Evolutionary conservation across 352 stramenopile genomes (phyloP).

Genomic region (Phytophthora tubulina): DNA sequence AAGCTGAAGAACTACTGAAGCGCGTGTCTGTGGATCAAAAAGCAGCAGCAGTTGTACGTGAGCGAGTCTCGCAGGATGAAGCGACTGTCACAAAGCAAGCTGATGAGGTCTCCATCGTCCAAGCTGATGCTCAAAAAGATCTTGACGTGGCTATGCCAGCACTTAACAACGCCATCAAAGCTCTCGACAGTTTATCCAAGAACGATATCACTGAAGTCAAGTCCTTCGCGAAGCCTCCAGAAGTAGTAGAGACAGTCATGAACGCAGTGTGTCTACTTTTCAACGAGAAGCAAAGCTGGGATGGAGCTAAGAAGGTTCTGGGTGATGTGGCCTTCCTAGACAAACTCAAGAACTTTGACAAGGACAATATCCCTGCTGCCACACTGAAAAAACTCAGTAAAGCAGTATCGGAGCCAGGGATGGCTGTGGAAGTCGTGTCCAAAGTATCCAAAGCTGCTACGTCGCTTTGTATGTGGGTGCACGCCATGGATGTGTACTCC

Average conservation of each 20-base stretch:
- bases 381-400: constrained; percentile 92
- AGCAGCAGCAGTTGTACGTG: constrained; percentile 89
- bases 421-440: constrained; percentile 92
- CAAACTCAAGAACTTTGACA: constrained; percentile 93
- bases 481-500: constrained; percentile 96
- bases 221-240: constrained; percentile 93
- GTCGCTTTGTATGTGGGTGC: constrained; percentile 94
- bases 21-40: constrained; percentile 94
- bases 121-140: constrained; percentile 94
- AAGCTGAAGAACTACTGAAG: constrained; percentile 93
- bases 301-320: constrained; percentile 93
- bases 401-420: constrained; percentile 83
- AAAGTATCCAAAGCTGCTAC: constrained; percentile 94
- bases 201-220: constrained; percentile 96
- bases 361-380: constrained; percentile 93
- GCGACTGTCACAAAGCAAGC: constrained; percentile 92
- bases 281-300: constrained; percentile 94
- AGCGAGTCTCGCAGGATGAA: constrained; percentile 92
- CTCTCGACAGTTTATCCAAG: constrained; percentile 92
- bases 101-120: constrained; percentile 91
- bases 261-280: constrained; percentile 95
- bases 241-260: constrained; percentile 94
- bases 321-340: constrained; percentile 91
- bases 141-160: constrained; percentile 94
- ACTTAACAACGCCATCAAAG: constrained; percentile 90